A percentile compares a stretch with the other conserved stretches of the same genome.
These are phyloP conservation scores for Penicillium psychrosexuale DNA, from an alignment of 2,329 filamentous ascomycete species.

Conservation along the genomic window DNA sequence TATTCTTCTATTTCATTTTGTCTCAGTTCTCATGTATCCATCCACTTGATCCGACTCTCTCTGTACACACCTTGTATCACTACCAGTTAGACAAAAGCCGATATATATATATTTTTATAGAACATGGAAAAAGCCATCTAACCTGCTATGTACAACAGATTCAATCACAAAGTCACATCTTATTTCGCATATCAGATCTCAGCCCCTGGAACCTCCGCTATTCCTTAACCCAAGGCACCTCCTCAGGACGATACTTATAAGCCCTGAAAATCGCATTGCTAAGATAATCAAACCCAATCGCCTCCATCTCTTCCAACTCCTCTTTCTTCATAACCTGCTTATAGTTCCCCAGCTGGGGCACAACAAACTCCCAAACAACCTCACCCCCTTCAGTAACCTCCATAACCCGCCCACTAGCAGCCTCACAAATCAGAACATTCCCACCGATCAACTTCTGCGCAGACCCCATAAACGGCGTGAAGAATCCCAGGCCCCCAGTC, in stretches of 20 bases:
- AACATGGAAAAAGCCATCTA: not conserved
- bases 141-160: not conserved
- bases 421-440: conserved; percentile 46
- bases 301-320: conserved; percentile 33
- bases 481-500: conserved; percentile 40
- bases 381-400: conserved; percentile 44
- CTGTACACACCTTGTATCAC: conserved; percentile 9
- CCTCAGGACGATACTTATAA: conserved; percentile 43
- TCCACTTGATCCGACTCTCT: not conserved
- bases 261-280: conserved; percentile 47
- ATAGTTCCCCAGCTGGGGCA: conserved; percentile 43
- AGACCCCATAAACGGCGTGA: conserved; percentile 49
- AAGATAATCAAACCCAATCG: conserved; percentile 39
- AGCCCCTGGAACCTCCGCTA: not conserved
- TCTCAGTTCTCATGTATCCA: not conserved
- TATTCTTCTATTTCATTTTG: conserved; percentile 10
- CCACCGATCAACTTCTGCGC: conserved; percentile 44
- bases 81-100: conserved; percentile 12
- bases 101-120: not conserved
- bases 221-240: conserved; percentile 41
- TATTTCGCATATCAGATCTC: not conserved
- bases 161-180: not conserved
- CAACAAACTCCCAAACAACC: conserved; percentile 47
- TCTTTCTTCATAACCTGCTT: conserved; percentile 21
- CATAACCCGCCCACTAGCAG: conserved; percentile 45